phyloP scores from a whole-genome alignment of 2,329 filamentous ascomycete species.

The Alternaria brassicicola region DNA sequence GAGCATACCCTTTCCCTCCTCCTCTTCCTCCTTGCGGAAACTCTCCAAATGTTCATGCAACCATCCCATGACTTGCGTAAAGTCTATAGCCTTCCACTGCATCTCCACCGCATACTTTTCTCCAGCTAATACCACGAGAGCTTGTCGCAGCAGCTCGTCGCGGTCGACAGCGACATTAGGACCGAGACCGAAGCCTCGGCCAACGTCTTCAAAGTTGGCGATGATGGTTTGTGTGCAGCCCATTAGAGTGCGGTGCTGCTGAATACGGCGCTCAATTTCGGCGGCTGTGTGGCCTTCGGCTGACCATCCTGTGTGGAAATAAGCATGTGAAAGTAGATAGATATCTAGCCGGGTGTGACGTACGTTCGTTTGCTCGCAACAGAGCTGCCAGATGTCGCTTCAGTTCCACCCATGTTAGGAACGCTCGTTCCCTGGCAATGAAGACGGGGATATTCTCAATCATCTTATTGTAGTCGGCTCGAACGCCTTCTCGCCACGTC shows the following conservation, averaged over 20 bases:
- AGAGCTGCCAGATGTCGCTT: constrained; percentile 44
- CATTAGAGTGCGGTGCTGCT: constrained; percentile 44
- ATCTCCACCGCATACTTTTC: constrained; percentile 40
- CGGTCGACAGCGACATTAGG: constrained; percentile 27
- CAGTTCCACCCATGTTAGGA: constrained; percentile 46
- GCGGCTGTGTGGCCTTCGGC: constrained; percentile 35
- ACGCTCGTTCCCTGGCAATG: constrained; percentile 41
- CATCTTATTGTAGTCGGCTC: constrained; percentile 35
- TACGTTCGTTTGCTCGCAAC: constrained; percentile 42
- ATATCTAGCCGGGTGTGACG: constrained; percentile 8
- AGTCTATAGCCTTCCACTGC: constrained; percentile 42
- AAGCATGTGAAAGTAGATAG: constrained; percentile 10
- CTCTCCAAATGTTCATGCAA: constrained; percentile 35
- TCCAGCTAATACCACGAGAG: constrained; percentile 42
- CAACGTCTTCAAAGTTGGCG: constrained; percentile 40
- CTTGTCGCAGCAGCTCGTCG: constrained; percentile 44
- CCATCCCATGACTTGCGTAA: constrained; percentile 38
- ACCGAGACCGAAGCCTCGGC: constrained; percentile 30
- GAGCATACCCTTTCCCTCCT: constrained; percentile 33
- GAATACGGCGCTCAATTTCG: constrained; percentile 42
- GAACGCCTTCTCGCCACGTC: constrained; percentile 39
- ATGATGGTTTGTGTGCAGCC: constrained; percentile 41
- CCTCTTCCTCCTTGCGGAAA: constrained; percentile 36
- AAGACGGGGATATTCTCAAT: constrained; percentile 38
- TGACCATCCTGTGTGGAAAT: constrained; percentile 35